Evolutionary conservation across 169 alveolate genomes (phyloP).

Genomic region (Plasmodium falciparum): DNA sequence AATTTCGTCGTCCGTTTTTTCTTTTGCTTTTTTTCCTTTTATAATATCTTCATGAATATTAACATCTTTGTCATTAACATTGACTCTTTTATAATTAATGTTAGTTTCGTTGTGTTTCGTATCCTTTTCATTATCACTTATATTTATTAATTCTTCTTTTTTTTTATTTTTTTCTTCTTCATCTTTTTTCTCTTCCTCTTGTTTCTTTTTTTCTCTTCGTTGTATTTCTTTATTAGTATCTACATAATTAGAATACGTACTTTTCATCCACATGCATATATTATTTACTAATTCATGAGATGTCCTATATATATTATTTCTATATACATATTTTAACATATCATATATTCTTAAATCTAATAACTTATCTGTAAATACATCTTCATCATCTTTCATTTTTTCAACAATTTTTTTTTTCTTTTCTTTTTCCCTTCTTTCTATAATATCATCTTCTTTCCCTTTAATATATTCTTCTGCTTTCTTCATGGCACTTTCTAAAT

Average conservation of each 20-base stretch:
- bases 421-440: constrained; percentile 57
- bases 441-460: constrained; percentile 63
- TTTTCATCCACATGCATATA: constrained; percentile 62
- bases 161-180: constrained; percentile 17
- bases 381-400: constrained; percentile 49
- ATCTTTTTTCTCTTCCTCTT: background rate
- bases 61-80: constrained; percentile 21
- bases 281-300: constrained; percentile 59
- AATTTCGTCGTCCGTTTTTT: background rate
- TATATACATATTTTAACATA: constrained; percentile 52
- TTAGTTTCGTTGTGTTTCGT: too few relatives aligned
- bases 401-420: constrained; percentile 53
- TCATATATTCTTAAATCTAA: constrained; percentile 60
- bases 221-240: background rate
- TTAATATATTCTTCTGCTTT: constrained; percentile 47
- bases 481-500: constrained; percentile 32
- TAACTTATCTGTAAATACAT: constrained; percentile 44
- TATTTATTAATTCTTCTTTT: background rate
- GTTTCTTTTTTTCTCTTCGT: background rate
- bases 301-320: constrained; percentile 6
- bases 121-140: background rate
- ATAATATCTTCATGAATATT: background rate
- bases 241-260: constrained; percentile 7
- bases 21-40: background rate
- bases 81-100: constrained; percentile 31